Percentiles rank a stretch among this genome's conserved stretches.
phyloP scores from a whole-genome alignment of 306 rosid genomes.

The Cicer arietinum region DNA sequence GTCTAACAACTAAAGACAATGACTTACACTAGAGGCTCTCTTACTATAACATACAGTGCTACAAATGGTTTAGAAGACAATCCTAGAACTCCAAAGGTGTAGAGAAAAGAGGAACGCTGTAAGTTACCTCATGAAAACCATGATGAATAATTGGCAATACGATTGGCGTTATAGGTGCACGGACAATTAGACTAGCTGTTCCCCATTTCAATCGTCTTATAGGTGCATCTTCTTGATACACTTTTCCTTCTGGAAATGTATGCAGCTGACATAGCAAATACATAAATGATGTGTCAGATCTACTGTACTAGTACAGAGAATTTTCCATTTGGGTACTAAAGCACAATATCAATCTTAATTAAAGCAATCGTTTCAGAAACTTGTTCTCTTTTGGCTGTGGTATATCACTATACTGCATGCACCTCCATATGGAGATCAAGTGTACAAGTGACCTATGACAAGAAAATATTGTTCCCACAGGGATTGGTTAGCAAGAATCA shows the following conservation, averaged over 20 bases:
- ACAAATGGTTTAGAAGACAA: background rate
- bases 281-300: slow-evolving; percentile 33
- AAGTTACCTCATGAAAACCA: slow-evolving; percentile 78
- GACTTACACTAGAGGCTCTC: slow-evolving; percentile 23
- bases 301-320: background rate
- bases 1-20: slow-evolving; percentile 16
- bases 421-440: background rate
- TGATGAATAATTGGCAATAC: slow-evolving; percentile 85
- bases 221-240: slow-evolving; percentile 79
- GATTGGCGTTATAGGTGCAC: slow-evolving; percentile 78
- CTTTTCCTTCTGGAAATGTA: slow-evolving; percentile 96
- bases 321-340: slow-evolving; percentile 13
- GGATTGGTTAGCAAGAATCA: background rate
- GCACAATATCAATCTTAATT: slow-evolving; percentile 1
- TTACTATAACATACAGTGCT: slow-evolving; percentile 12
- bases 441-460: slow-evolving; percentile 3
- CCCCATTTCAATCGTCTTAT: slow-evolving; percentile 91
- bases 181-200: slow-evolving; percentile 92
- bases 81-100: background rate
- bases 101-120: background rate
- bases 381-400: slow-evolving; percentile 17
- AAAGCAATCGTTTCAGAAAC: slow-evolving; percentile 16
- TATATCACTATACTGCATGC: background rate
- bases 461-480: background rate
- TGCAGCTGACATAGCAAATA: slow-evolving; percentile 63